Base-by-base conservation (phyloP, 1,139 yeast genomes). In the Nakaseomyces delphensis region DNA sequence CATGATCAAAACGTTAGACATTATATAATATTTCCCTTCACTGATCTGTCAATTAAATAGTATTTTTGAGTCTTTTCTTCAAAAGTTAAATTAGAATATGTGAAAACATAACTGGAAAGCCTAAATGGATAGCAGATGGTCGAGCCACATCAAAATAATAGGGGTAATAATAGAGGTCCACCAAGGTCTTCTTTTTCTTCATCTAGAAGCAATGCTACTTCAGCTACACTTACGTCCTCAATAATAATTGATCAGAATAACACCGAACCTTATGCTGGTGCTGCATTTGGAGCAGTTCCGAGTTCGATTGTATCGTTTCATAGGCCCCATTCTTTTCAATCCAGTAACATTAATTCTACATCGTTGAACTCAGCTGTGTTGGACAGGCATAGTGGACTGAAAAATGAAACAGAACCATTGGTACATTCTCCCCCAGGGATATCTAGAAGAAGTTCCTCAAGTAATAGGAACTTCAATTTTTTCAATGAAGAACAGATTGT, bases 261-360 rank as follows among this genome's bases (percentile, higher is more conserved):
- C 42, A 56, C 65, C 38, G 96, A 89, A 61, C 80, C 86, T 67
- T 89, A 75, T 63, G 81, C 94, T 4, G 97, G 97, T 32, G 96
- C 95, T 0, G 85, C 86, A 0, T 78, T 89, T 4, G 95, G 84
- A 54, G 77, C 85, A 31, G 79, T 89, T 36, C 97, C 98, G 1
- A 83, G 95, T 19, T 84, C 96, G 0, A 83, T 86, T 51, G 77
- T 94, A 1, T 77, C 95, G 1, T 84, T 89, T 59, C 96, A 86
- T 59, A 93, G 84, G 54, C 65, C 74, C 60, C 65, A 56, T 57
- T 54, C 60, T 43, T 48, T 56, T 55, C 55, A 60, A 62, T 46
- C 60, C 48, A 57, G 65, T 56, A 53, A 41, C 42, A 43, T 55
- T 41, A 38, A 56, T 44, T 45, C 57, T 31, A 39, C 55, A 24